phyloP scores from a whole-genome alignment of 192 early-diverging fungal species.

The Polychytrium aggregatum region DNA sequence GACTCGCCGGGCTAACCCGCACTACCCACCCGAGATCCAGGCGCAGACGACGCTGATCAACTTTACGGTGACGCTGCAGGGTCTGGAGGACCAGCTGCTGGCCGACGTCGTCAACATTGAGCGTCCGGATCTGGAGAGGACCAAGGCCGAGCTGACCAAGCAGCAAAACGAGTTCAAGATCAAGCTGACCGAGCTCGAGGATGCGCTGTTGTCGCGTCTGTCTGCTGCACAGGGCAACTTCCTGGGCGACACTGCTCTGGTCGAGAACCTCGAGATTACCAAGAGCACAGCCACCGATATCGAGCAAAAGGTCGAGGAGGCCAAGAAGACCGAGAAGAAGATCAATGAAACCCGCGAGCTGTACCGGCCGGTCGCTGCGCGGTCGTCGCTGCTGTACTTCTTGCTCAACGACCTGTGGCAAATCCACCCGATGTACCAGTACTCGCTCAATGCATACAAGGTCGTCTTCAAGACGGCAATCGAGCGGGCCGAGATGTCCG shows the following conservation, averaged over 20 bases:
- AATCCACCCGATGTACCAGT: slow-evolving; percentile 62
- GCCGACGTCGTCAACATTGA: slow-evolving; percentile 61
- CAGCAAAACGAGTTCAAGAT: slow-evolving; percentile 63
- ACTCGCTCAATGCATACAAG: slow-evolving; percentile 56
- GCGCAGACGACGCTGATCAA: slow-evolving; percentile 56
- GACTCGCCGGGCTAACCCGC: slow-evolving; percentile 47
- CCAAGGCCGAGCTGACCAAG: slow-evolving; percentile 54
- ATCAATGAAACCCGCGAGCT: slow-evolving; percentile 58
- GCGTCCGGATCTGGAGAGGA: slow-evolving; percentile 48
- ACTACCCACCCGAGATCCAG: slow-evolving; percentile 60
- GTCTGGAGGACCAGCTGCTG: slow-evolving; percentile 53
- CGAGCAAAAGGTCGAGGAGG: slow-evolving; percentile 53
- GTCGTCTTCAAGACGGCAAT: slow-evolving; percentile 58
- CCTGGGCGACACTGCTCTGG: slow-evolving; percentile 52
- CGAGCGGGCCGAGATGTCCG: slow-evolving; percentile 36
- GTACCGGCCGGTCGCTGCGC: slow-evolving; percentile 53
- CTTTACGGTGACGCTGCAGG: slow-evolving; percentile 53
- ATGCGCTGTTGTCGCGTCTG: slow-evolving; percentile 45
- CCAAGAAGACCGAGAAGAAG: slow-evolving; percentile 54
- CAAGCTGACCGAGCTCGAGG: slow-evolving; percentile 48
- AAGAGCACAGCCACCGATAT: slow-evolving; percentile 55
- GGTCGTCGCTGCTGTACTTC: slow-evolving; percentile 52
- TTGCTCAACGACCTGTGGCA: slow-evolving; percentile 55
- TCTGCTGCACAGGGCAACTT: slow-evolving; percentile 55
- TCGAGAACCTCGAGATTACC: slow-evolving; percentile 53